Conservation (phyloP, 345 rosid species). For the Arabis hirsuta region DNA sequence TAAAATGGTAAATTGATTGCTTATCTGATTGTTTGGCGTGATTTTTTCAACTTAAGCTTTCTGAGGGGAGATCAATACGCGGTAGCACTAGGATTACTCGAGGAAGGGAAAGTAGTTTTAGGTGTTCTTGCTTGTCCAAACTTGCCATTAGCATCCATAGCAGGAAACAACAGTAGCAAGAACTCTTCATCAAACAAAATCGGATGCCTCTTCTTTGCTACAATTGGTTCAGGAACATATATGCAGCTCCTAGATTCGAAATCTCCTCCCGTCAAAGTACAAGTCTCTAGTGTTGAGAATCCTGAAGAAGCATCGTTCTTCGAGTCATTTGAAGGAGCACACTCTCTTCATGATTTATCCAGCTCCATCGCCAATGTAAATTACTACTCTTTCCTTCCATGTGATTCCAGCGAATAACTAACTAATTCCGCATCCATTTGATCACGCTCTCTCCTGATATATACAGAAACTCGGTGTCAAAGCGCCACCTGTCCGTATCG, state of each 20-base stretch:
- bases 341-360: constrained; percentile 72
- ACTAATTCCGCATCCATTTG: background rate
- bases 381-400: constrained; percentile 21
- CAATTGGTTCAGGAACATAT: constrained; percentile 76
- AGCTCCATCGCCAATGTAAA: constrained; percentile 71
- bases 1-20: background rate
- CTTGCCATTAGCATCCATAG: constrained; percentile 72
- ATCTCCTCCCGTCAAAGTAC: constrained; percentile 67
- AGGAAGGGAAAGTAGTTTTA: constrained; percentile 87
- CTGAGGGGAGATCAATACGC: constrained; percentile 94
- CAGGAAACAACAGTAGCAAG: constrained; percentile 41
- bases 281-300: constrained; percentile 71
- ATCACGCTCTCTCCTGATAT: constrained; percentile 15
- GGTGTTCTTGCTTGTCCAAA: constrained; percentile 97
- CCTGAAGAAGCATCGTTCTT: constrained; percentile 91
- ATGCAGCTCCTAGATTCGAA: constrained; percentile 69
- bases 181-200: constrained; percentile 42
- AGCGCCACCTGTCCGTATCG: constrained; percentile 90
- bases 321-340: constrained; percentile 90
- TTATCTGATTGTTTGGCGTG: constrained; percentile 9
- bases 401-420: background rate
- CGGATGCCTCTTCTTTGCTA: constrained; percentile 87
- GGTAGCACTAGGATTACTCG: constrained; percentile 85
- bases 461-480: constrained; percentile 89
- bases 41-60: constrained; percentile 51